phyloP scores from a whole-genome alignment of 2,329 filamentous ascomycete species.

The Cladophialophora immunda region DNA sequence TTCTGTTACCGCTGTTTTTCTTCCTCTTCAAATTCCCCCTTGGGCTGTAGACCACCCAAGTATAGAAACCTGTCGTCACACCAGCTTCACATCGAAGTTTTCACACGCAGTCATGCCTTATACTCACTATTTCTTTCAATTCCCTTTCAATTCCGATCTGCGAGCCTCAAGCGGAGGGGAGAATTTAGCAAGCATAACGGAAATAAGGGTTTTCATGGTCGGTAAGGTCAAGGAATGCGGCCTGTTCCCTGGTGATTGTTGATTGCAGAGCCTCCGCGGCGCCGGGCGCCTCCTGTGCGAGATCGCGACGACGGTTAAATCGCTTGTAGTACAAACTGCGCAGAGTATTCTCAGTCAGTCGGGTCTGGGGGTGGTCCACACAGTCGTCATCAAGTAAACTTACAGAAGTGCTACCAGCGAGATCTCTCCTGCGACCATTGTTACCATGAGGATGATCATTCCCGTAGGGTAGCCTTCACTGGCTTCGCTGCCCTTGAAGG shows the following conservation, averaged over 20 bases:
- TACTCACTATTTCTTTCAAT: not conserved
- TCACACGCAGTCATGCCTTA: not conserved
- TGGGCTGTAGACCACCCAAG: not conserved
- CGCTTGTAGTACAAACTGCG: slow-evolving; percentile 9
- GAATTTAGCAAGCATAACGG: not conserved
- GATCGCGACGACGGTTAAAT: slow-evolving; percentile 5
- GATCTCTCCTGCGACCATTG: slow-evolving; percentile 5
- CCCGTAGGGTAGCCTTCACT: slow-evolving; percentile 6
- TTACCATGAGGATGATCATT: slow-evolving; percentile 14
- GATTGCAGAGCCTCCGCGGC: not conserved
- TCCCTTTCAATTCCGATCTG: not conserved
- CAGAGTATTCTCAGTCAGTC: not conserved
- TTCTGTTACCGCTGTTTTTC: not conserved
- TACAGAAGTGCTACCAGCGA: slow-evolving; percentile 5
- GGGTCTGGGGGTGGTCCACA: not conserved
- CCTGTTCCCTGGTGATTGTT: not conserved
- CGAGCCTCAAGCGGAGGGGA: not conserved
- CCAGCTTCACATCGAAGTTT: not conserved
- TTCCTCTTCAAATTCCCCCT: not conserved
- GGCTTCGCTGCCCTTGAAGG: slow-evolving; percentile 18
- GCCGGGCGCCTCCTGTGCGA: not conserved
- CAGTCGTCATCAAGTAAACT: not conserved
- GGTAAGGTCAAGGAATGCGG: slow-evolving; percentile 2
- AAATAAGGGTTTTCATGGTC: slow-evolving; percentile 8
- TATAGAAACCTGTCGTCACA: not conserved